phyloP scores from a whole-genome alignment of 345 rosid genomes.

The Salix brachista region DNA sequence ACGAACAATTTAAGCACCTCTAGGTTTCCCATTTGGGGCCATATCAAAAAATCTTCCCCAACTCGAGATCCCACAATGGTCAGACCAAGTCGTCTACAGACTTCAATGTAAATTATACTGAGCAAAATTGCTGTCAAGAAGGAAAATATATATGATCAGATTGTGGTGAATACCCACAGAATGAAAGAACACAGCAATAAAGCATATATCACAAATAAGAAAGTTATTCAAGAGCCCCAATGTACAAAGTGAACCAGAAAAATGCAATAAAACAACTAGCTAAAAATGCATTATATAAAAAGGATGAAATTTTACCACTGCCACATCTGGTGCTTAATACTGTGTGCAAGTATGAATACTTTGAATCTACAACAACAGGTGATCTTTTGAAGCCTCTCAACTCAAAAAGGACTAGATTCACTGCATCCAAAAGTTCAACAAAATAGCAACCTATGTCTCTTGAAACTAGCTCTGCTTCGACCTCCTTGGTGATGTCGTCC shows the following conservation, averaged over 20 bases:
- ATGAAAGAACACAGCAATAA: neutral
- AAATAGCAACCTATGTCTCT: slow-evolving; percentile 80
- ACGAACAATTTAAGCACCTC: slow-evolving; percentile 45
- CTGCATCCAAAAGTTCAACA: slow-evolving; percentile 74
- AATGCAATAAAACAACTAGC: slow-evolving; percentile 2
- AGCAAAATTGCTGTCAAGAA: slow-evolving; percentile 71
- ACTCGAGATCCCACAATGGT: slow-evolving; percentile 90
- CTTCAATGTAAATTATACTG: slow-evolving; percentile 90
- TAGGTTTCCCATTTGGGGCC: slow-evolving; percentile 82
- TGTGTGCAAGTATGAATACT: slow-evolving; percentile 67
- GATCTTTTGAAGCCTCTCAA: slow-evolving; percentile 75
- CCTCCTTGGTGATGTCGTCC: slow-evolving; percentile 65
- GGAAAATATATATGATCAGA: slow-evolving; percentile 13
- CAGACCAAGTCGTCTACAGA: slow-evolving; percentile 67
- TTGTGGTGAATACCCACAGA: neutral
- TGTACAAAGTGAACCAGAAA: neutral
- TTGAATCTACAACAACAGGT: slow-evolving; percentile 56
- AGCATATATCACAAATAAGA: neutral
- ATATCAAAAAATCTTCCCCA: slow-evolving; percentile 91
- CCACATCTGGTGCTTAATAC: slow-evolving; percentile 68
- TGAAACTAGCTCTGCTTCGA: slow-evolving; percentile 74
- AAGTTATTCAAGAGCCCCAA: neutral
- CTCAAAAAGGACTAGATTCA: slow-evolving; percentile 75
- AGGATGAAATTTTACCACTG: slow-evolving; percentile 56
- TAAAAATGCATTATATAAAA: slow-evolving; percentile 10